These are phyloP conservation scores for Penicillium sp. DNA, from an alignment of 2,329 filamentous ascomycete genomes.

Conservation along the genomic window DNA sequence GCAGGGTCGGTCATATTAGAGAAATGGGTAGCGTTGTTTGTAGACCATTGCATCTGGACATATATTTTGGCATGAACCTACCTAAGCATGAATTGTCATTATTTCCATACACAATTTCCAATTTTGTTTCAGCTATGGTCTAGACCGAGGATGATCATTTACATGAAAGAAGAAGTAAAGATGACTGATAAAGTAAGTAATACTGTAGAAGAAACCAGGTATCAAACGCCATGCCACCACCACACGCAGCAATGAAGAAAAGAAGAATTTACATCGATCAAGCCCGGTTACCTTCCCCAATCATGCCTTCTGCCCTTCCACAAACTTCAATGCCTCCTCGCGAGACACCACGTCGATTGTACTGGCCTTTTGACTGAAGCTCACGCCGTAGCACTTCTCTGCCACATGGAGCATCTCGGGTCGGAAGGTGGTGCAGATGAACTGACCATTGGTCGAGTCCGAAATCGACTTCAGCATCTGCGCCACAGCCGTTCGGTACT, in stretches of 20 bases:
- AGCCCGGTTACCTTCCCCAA: neutral
- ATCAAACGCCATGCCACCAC: constrained; percentile 28
- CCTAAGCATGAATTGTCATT: neutral
- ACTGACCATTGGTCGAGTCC: constrained; percentile 68
- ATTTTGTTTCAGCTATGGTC: no score
- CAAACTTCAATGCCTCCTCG: constrained; percentile 89
- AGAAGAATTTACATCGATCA: constrained; percentile 17
- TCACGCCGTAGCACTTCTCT: constrained; percentile 97
- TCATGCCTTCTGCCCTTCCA: constrained; percentile 76
- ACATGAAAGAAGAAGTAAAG: neutral
- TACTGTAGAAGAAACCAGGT: constrained; percentile 22
- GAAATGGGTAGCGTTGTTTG: neutral
- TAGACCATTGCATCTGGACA: neutral
- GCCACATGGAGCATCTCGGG: constrained; percentile 95
- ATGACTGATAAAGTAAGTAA: constrained; percentile 1
- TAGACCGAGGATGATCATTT: neutral
- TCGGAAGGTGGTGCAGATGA: constrained; percentile 98
- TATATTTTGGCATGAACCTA: neutral
- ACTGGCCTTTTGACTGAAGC: constrained; percentile 89
- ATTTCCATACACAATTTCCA: no score
- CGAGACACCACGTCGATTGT: constrained; percentile 87
- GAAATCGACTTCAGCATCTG: constrained; percentile 83
- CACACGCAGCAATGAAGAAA: constrained; percentile 18
- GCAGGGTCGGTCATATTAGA: constrained; percentile 1
- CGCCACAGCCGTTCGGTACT: constrained; percentile 95